phyloP scores from a whole-genome alignment of 176 grass and related monocot species.

The Juncus effusus region DNA sequence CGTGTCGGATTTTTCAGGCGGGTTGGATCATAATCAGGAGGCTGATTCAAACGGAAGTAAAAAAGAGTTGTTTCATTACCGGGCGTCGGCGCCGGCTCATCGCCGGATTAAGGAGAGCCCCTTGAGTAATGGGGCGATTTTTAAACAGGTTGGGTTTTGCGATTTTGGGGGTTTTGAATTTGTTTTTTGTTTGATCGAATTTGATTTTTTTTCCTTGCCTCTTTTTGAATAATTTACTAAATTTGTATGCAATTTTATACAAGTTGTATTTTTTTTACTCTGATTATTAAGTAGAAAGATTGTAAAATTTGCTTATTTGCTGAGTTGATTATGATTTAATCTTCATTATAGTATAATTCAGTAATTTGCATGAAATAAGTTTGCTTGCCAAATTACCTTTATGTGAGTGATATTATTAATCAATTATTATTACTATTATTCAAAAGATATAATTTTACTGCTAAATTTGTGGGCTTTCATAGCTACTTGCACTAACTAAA shows the following conservation, averaged over 20 bases:
- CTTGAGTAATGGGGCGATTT: slow-evolving; percentile 87
- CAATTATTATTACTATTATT: too few relatives aligned
- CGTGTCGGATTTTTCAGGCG: slow-evolving; percentile 16
- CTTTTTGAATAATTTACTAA: not conserved
- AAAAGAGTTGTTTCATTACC: slow-evolving; percentile 34
- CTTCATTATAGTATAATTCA: not conserved
- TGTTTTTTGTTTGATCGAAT: not conserved
- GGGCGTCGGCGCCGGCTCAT: slow-evolving; percentile 76
- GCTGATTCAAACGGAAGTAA: slow-evolving; percentile 19
- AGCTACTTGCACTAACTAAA: too few relatives aligned
- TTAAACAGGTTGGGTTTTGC: slow-evolving; percentile 52
- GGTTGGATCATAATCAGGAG: not conserved
- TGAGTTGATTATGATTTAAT: slow-evolving; percentile 9
- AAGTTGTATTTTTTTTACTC: not conserved
- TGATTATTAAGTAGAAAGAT: slow-evolving; percentile 7
- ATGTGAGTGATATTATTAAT: too few relatives aligned
- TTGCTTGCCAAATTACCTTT: too few relatives aligned
- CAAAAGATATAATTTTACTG: too few relatives aligned
- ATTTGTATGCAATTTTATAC: not conserved
- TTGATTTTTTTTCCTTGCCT: not conserved
- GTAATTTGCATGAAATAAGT: not conserved
- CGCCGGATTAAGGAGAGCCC: slow-evolving; percentile 77
- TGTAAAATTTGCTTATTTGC: not conserved
- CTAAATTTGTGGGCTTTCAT: too few relatives aligned
- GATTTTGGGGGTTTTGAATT: not conserved